Percentiles rank a stretch among this genome's conserved stretches.
phyloP scores from a whole-genome alignment of 495 filamentous ascomycete genomes.

The Tricharina praecox region DNA sequence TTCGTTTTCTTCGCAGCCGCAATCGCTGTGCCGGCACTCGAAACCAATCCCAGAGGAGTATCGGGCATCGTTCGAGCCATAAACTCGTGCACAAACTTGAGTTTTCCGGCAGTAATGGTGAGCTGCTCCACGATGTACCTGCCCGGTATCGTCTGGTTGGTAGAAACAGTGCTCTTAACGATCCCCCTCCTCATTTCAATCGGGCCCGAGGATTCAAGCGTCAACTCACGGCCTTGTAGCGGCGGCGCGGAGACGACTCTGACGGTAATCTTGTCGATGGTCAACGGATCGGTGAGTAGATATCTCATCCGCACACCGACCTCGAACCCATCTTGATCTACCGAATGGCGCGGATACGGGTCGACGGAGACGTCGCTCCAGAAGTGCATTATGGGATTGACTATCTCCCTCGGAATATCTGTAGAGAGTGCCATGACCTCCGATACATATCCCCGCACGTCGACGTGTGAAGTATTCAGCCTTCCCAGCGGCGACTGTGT shows the following conservation, averaged over 20 bases:
- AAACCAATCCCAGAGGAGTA: conserved; percentile 13
- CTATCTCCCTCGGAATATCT: conserved; percentile 45
- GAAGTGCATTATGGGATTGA: conserved; percentile 50
- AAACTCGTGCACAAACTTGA: conserved; percentile 48
- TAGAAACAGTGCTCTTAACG: conserved; percentile 27
- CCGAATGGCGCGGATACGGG: conserved; percentile 49
- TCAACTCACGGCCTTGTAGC: conserved; percentile 40
- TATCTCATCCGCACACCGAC: conserved; percentile 53
- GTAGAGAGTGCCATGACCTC: conserved; percentile 48
- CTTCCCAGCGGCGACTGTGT: not conserved
- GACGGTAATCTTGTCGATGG: conserved; percentile 47
- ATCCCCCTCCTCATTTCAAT: conserved; percentile 38
- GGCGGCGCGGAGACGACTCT: conserved; percentile 39
- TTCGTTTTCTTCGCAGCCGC: conserved; percentile 31
- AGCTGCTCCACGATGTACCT: conserved; percentile 61
- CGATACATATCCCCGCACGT: conserved; percentile 43
- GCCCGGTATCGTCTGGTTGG: conserved; percentile 49
- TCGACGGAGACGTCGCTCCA: conserved; percentile 56
- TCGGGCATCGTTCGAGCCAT: conserved; percentile 22
- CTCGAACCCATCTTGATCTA: conserved; percentile 61
- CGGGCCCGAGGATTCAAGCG: conserved; percentile 37
- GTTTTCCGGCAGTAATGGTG: conserved; percentile 46
- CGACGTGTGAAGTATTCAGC: conserved; percentile 10
- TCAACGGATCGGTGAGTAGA: conserved; percentile 52
- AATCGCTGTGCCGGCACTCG: conserved; percentile 27